Evolutionary conservation across 1,284 basidiomycete species (phyloP), one percentile per base, ranked within the genome.

Genomic region (Pseudozyma flocculosa): DNA sequence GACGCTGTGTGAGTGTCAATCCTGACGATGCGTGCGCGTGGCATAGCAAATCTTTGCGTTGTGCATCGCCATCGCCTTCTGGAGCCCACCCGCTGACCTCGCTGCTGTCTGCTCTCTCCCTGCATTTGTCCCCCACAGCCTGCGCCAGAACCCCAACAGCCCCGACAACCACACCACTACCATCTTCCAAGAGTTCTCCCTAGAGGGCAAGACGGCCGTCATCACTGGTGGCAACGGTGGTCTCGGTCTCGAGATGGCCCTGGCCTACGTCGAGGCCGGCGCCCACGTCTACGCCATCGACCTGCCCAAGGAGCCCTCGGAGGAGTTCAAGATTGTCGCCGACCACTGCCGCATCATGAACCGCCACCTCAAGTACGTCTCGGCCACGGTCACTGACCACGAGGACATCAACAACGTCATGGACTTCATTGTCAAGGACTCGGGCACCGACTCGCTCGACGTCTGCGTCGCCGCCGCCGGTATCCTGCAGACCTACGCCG

Each of bases 201-300:
- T 91, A 38, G 80, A 80, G n/a, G 86, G 86, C 67, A 85, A 87
- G 22, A 87, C 89, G 15, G 86, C 84, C 32, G 81, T 91, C 44
- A 67, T 76, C n/a, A 73, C 73, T 5, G 73, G 73, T 54, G 90
- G 82, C 2, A 88, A 88, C 68, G 83, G 89, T 43, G 89, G 89
- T 2, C 83, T 92, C 11, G 89, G 90, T 66, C 83, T 92, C 38
- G 88, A 89, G 79, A 87, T 89, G 84, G 88, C 88, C 26, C 81
- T 89, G 51, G 84, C 86, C 4, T 80, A 89, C 36, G 83, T 85
- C 38, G 89, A 92, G 79, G 85, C 85, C 3, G 89, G 88, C 44
- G 88, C 88, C 3, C 82, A 86, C 2, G 85, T 92, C 1, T 88
- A 89, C 75, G 89, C 87, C 70, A 78, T 90, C 32, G 90, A 92